phyloP scores from a whole-genome alignment of 1,284 basidiomycete species.

The Coniferiporia weirii region DNA sequence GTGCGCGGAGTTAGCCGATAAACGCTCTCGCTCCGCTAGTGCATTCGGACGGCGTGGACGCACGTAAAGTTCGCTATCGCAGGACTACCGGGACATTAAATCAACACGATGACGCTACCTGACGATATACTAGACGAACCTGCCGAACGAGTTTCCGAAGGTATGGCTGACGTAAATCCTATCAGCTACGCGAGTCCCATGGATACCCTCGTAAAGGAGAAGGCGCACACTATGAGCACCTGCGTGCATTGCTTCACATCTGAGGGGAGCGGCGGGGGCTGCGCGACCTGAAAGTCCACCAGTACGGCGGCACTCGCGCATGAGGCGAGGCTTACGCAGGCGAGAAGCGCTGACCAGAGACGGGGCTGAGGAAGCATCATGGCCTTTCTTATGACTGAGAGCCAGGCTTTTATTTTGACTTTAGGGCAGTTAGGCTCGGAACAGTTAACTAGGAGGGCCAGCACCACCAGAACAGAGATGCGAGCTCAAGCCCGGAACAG shows the following conservation, averaged over 20 bases:
- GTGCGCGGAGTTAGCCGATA: background rate
- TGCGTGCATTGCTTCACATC: slow-evolving; percentile 57
- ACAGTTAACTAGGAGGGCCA: too few relatives aligned
- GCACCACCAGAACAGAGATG: too few relatives aligned
- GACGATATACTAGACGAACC: slow-evolving; percentile 30
- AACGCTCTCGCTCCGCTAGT: background rate
- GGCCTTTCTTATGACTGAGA: background rate
- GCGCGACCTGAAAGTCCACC: slow-evolving; percentile 67
- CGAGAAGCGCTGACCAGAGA: background rate
- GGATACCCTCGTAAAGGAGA: background rate
- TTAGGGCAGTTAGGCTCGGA: too few relatives aligned
- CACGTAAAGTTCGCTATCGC: slow-evolving; percentile 63
- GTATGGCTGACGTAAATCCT: slow-evolving; percentile 43
- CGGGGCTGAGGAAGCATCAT: background rate
- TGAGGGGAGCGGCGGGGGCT: slow-evolving; percentile 59
- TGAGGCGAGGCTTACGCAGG: slow-evolving; percentile 6
- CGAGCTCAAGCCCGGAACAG: background rate
- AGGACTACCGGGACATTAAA: slow-evolving; percentile 35
- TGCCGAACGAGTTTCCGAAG: slow-evolving; percentile 66
- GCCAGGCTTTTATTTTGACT: too few relatives aligned
- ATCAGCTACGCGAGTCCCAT: slow-evolving; percentile 11
- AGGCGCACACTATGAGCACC: slow-evolving; percentile 56
- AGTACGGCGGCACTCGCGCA: slow-evolving; percentile 39
- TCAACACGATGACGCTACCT: background rate
- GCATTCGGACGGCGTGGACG: slow-evolving; percentile 26